phyloP scores from a whole-genome alignment of 805 yeast genomes.

The Suhomyces sp. region DNA sequence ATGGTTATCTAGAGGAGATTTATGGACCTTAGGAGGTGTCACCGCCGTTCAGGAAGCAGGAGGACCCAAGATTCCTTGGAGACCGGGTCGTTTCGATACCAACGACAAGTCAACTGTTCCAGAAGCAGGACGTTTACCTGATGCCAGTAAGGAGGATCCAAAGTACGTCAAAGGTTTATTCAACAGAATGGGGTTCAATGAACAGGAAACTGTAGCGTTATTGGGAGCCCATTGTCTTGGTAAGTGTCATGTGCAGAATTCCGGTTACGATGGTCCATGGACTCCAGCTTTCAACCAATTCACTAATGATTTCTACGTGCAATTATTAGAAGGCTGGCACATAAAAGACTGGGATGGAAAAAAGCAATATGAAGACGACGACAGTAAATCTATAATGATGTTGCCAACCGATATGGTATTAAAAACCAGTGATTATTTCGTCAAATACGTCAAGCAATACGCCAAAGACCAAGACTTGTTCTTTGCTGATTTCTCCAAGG shows the following conservation, averaged over 20 bases:
- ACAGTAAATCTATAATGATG: constrained; percentile 47
- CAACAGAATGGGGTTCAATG: constrained; percentile 41
- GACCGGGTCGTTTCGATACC: constrained; percentile 46
- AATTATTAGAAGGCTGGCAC: constrained; percentile 54
- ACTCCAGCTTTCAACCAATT: constrained; percentile 38
- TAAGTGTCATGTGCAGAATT: constrained; percentile 32
- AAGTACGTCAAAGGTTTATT: constrained; percentile 46
- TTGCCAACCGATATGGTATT: constrained; percentile 57
- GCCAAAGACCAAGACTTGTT: constrained; percentile 49
- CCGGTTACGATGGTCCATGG: constrained; percentile 44
- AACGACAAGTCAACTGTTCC: constrained; percentile 31
- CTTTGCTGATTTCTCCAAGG: constrained; percentile 47
- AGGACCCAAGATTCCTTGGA: constrained; percentile 63
- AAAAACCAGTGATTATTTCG: constrained; percentile 44
- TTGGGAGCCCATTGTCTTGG: constrained; percentile 45
- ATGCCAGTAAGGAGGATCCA: constrained; percentile 41
- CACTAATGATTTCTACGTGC: constrained; percentile 38
- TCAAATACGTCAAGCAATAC: constrained; percentile 45
- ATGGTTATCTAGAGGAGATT: constrained; percentile 61
- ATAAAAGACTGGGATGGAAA: constrained; percentile 40
- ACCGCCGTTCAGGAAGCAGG: constrained; percentile 59
- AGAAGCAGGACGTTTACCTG: constrained; percentile 50
- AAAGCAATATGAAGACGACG: constrained; percentile 41
- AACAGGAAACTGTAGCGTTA: constrained; percentile 40
- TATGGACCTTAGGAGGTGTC: constrained; percentile 72